Base-by-base conservation (phyloP, 192 early-diverging fungal genomes). In the Coemansia sp. region DNA sequence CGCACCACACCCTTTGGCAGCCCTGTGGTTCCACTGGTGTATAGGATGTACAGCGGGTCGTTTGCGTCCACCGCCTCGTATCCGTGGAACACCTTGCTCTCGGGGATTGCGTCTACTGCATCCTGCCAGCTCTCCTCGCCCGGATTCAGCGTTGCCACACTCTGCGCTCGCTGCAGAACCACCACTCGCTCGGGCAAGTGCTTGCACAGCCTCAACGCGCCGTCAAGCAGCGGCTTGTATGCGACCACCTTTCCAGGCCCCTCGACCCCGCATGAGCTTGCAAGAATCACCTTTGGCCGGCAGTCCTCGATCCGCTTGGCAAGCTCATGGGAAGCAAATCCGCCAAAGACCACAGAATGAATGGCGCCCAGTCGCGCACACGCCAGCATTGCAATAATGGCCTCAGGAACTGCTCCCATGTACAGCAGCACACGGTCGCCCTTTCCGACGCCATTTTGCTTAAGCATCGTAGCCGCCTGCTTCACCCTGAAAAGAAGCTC, bases 1-100 rank as follows among this genome's bases (percentile, higher is more conserved):
- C 75, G 72, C 68, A 94, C 74, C 39, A 94, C 95, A 64, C 96
- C 96, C 75, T 96, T 96, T 55, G 97, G 95, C 75, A 87, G 87
- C 22, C 96, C 94, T 13, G 94, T 98, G 11, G 89, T 90, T 37
- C 96, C 92, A 68, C 88, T 90, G 17, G 90, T 93, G 71, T 90
- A 98, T 93, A 98, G 86, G 51, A 95, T 84, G 56, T 93, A 95
- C 39, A 95, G 84, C 11, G 95, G 92, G 64, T 94, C 88, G 40
- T 81, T 72, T 39, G 88, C 85, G 5, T 76, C 82, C 10, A 93
- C 86, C 20, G 80, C 69, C 42, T 83, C 88, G 69, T 88, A 91
- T 5, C 67, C 83, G 9, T 84, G 69, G 56, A 70, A 44, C 9
- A 77, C 75, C 8, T 76, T 76, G 12, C 63, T 71, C 5, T 61